phyloP scores from a whole-genome alignment of 108 stramenopile species.

The Nitzschia sp. region DNA sequence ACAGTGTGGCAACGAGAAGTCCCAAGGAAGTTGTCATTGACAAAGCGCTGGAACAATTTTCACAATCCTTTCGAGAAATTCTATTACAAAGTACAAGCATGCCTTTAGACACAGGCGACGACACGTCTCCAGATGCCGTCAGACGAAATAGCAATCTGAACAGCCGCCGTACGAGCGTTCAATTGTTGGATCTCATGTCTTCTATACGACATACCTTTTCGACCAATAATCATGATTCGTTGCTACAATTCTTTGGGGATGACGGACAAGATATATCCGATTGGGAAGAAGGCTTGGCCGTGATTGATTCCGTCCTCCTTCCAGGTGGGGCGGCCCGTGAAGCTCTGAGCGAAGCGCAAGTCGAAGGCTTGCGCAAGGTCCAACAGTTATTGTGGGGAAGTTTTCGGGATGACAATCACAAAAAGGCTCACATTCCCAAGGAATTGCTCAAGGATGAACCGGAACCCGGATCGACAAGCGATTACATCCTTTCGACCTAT shows the following conservation, averaged over 20 bases:
- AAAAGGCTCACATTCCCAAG: conserved; percentile 6
- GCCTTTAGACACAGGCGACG: too few relatives aligned
- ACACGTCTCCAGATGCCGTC: too few relatives aligned
- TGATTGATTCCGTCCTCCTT: conserved; percentile 17
- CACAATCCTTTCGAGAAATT: not conserved
- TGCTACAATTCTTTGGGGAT: not conserved
- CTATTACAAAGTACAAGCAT: too few relatives aligned
- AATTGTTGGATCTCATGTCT: not conserved
- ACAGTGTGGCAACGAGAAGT: too few relatives aligned
- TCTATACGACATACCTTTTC: not conserved
- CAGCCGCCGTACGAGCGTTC: not conserved
- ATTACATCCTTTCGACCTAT: conserved; percentile 11
- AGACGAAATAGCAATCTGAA: too few relatives aligned
- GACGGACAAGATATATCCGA: not conserved
- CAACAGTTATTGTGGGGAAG: conserved; percentile 4
- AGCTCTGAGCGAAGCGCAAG: conserved; percentile 5
- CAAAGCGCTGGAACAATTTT: too few relatives aligned
- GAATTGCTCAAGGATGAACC: not conserved
- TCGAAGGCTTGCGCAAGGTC: conserved; percentile 15
- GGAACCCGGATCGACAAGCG: not conserved
- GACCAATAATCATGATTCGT: not conserved
- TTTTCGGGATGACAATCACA: not conserved
- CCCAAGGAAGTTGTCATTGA: too few relatives aligned
- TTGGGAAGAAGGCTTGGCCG: conserved; percentile 24
- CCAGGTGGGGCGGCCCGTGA: not conserved